Evolutionary conservation across 192 early-diverging fungal species (phyloP), one percentile per base, ranked within the genome.

Genomic region (Coemansia sp.): DNA sequence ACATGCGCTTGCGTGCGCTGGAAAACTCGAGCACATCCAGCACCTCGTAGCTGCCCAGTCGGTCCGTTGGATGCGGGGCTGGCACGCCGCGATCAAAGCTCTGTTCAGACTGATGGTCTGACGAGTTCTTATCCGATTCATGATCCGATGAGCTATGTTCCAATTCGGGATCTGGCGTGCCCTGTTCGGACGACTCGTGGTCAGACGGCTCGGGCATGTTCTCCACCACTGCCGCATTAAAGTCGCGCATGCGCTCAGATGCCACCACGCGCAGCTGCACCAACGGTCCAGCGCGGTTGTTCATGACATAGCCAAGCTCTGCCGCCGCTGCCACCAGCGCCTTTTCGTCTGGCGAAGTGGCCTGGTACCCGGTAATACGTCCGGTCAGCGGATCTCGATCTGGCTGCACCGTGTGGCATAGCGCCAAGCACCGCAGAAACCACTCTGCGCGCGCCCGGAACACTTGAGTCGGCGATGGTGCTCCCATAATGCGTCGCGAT

Each of bases 1-100:
- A 90, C 94, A 95, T 95, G 35, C 94, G 87, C 67, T 97, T 97
- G 19, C 94, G 86, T 52, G 90, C 89, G 52, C 86, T 88, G 0
- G 88, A 88, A 71, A 97, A 97, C 64, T 97, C 94, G 24, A 97
- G 72, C 6, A 90, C 75, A 63, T 90, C 86, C 37, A 96, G 78
- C 19, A 93, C 74, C 64, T 81, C 78, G 57, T 81, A 81, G 59
- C 68, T 75, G 59, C 73, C 78, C 59, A 75, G 60, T 0, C 70
- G 62, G 53, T 72, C 78, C 0, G 69, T 72, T 1, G 68, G 73
- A 4, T 72, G 65, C n/a, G 78, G 73, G 15, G 73, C 69, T 0
- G 73, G 72, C 25, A 81, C 70, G 32, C 73, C 72, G 25, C 72
- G 58, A 17, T 85, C 82, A 79, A 88, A 92, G 49, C 83, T 68